A percentile compares a stretch with the other conserved stretches of the same genome.
Conservation (phyloP, 1,284 basidiomycete species). For the Rhodotorula sp. region DNA sequence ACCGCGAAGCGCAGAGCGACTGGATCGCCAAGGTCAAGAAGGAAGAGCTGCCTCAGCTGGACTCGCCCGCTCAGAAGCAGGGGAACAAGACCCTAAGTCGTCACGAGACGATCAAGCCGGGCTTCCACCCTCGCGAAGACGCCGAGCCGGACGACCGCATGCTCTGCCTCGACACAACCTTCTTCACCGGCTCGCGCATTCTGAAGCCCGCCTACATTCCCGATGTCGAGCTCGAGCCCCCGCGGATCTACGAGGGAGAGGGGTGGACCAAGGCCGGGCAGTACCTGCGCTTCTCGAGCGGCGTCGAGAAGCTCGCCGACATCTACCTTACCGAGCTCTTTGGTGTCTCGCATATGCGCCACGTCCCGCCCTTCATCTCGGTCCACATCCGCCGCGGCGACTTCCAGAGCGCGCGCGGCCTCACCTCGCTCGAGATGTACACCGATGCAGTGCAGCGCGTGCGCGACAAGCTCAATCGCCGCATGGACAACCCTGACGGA, state of each 20-base stretch:
- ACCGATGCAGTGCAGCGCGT: slow-evolving; percentile 21
- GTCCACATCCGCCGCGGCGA: slow-evolving; percentile 30
- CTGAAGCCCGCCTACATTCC: slow-evolving; percentile 16
- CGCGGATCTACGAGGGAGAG: slow-evolving; percentile 17
- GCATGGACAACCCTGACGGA: slow-evolving; percentile 21
- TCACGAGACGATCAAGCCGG: slow-evolving; percentile 13
- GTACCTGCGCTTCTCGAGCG: slow-evolving; percentile 12
- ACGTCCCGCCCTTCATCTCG: slow-evolving; percentile 28
- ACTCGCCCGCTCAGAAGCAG: not conserved
- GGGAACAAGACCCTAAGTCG: not conserved
- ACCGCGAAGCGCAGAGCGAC: slow-evolving; percentile 4
- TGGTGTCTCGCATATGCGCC: not conserved
- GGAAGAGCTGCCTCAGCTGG: slow-evolving; percentile 16
- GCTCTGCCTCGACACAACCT: slow-evolving; percentile 17
- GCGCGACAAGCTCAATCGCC: slow-evolving; percentile 16
- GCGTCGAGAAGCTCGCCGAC: slow-evolving; percentile 22
- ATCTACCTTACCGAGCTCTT: slow-evolving; percentile 22
- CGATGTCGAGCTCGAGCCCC: not conserved
- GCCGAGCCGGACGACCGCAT: slow-evolving; percentile 15
- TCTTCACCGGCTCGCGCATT: slow-evolving; percentile 27
- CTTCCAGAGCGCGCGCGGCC: slow-evolving; percentile 16
- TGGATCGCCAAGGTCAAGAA: slow-evolving; percentile 24
- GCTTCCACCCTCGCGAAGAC: slow-evolving; percentile 29
- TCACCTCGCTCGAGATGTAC: slow-evolving; percentile 21
- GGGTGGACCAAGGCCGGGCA: slow-evolving; percentile 26